Evolutionary conservation across 2,329 filamentous ascomycete genomes (phyloP), one percentile per base, ranked within the genome.

Genomic region (Pseudogymnoascus sp.): DNA sequence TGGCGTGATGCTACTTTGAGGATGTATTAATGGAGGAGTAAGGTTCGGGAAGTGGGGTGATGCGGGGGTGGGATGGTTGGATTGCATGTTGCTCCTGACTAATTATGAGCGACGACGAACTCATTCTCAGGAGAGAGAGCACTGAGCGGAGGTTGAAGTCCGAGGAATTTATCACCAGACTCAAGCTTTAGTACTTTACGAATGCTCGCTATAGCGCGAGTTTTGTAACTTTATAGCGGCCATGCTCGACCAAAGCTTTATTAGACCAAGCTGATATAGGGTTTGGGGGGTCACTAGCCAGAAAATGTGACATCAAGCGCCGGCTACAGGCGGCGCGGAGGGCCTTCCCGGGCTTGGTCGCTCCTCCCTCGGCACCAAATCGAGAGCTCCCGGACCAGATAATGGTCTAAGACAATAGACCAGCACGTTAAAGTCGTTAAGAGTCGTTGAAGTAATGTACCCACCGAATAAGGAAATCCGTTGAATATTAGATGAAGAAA

Each of bases 61-160:
- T 55, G 49, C 49, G 49, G 28, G 49, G 49, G 8, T 55, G 9
- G 49, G 25, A 33, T 6, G 11, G n/a, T 33, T 12, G 45, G 18
- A 6, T 55, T 31, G 25, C 49, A 33, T 55, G 16, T 55, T 55
- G 49, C 49, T 55, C 49, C 49, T 55, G 49, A 18, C 49, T 55
- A 55, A 55, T 33, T 18, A 33, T 21, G 49, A 33, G 33, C 25
- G 9, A 55, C n/a, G 5, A 55, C 49, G 18, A 18, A 7, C 49
- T 55, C 49, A 33, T 55, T 31, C 49, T 33, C 49, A 55, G 28
- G 49, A 55, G 49, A 55, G 49, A 55, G 28, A 55, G n/a, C 25
- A 52, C 8, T 52, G 28, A 14, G 28, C 49, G 49, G 49, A 28
- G 25, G 49, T 21, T 33, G 16, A 55, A 55, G 8, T 33, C 49